phyloP scores from a whole-genome alignment of 768 basidiomycete species.

The Mycena haematopus region DNA sequence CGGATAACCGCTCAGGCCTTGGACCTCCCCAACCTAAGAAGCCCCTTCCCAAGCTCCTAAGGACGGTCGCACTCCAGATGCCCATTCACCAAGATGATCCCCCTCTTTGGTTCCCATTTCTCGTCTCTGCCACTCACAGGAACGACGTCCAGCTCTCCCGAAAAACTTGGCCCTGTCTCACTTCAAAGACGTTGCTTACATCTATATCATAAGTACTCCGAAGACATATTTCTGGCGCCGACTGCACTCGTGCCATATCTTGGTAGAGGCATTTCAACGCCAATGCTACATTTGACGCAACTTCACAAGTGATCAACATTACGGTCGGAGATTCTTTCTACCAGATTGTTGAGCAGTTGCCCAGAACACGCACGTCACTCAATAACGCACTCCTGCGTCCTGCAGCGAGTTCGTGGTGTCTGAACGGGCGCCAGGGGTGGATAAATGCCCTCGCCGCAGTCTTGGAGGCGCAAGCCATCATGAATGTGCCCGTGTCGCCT shows the following conservation, averaged over 20 bases:
- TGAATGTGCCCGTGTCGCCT: conserved; percentile 51
- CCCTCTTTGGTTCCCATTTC: conserved; percentile 4
- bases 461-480: conserved; percentile 53
- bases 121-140: conserved; percentile 35
- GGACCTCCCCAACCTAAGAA: not conserved
- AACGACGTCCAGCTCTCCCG: conserved; percentile 45
- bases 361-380: conserved; percentile 64
- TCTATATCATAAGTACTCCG: conserved; percentile 45
- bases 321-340: conserved; percentile 65
- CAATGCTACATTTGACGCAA: not conserved
- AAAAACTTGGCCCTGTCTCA: conserved; percentile 21
- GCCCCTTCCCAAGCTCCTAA: conserved; percentile 1
- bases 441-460: conserved; percentile 56
- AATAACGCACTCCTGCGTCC: too few species aligned
- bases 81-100: conserved; percentile 7
- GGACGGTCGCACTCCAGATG: conserved; percentile 9
- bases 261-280: not conserved
- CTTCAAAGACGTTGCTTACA: not conserved
- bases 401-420: not conserved
- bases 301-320: conserved; percentile 60
- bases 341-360: conserved; percentile 55
- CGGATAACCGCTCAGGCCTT: not conserved
- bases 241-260: conserved; percentile 64
- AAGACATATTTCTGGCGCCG: conserved; percentile 55
- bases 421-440: conserved; percentile 47